These are phyloP conservation scores for Medicago lupulina DNA, from an alignment of 306 rosid genomes.

Conservation along the genomic window DNA sequence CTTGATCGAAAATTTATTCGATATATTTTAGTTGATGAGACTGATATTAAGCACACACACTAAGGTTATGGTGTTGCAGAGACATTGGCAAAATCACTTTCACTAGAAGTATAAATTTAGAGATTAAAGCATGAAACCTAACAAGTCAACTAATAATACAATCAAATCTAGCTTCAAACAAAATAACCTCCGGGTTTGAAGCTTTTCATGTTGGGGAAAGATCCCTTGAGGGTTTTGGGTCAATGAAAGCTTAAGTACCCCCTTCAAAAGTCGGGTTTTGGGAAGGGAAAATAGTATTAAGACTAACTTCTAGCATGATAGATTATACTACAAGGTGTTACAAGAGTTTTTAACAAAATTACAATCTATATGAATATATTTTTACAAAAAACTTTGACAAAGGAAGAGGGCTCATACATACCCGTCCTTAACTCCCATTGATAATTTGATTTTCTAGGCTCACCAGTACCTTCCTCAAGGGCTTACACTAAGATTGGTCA, in stretches of 20 bases:
- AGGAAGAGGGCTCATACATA: conserved; percentile 2
- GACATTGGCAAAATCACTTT: too few species aligned
- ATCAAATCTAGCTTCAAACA: background rate
- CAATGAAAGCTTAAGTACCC: background rate
- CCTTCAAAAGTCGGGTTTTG: background rate
- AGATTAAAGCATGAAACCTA: background rate
- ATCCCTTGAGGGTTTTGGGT: background rate
- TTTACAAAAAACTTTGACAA: background rate
- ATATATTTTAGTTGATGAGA: too few species aligned
- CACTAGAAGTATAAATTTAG: too few species aligned
- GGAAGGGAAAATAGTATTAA: background rate
- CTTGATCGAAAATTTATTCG: too few species aligned
- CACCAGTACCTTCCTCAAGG: background rate
- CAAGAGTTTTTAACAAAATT: background rate
- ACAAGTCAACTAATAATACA: background rate
- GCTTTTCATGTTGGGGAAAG: background rate
- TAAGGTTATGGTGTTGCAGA: too few species aligned
- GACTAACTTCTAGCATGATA: background rate
- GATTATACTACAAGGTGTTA: background rate
- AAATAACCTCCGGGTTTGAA: background rate
- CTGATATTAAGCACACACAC: too few species aligned
- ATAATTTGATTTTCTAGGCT: background rate
- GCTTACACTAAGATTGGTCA: conserved; percentile 18
- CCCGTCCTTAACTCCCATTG: background rate
- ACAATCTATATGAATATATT: conserved; percentile 4